These are phyloP conservation scores for Biscogniauxia mediterranea DNA, from an alignment of 2,329 filamentous ascomycete genomes.

Conservation along the genomic window DNA sequence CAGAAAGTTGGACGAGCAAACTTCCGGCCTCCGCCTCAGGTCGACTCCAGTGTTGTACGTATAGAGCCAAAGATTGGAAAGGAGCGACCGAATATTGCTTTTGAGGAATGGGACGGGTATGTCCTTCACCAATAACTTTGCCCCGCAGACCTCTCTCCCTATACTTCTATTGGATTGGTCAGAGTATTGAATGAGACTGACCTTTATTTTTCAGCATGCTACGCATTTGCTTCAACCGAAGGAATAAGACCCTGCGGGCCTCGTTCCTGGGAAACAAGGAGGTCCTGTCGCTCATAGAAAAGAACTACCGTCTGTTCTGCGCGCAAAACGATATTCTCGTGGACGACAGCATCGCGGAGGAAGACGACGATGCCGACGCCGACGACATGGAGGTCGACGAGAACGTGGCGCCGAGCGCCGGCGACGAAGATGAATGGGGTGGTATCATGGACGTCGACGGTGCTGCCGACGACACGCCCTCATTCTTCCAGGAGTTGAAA, in stretches of 20 bases:
- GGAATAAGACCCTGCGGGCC: constrained; percentile 86
- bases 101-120: constrained; percentile 79
- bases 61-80: constrained; percentile 81
- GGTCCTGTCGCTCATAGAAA: constrained; percentile 60
- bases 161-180: too few relatives aligned
- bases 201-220: constrained; percentile 58
- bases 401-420: constrained; percentile 39
- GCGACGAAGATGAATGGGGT: constrained; percentile 46
- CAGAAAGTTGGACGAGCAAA: constrained; percentile 89
- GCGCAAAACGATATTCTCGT: constrained; percentile 78
- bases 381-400: constrained; percentile 40
- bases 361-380: constrained; percentile 35
- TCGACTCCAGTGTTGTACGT: constrained; percentile 78
- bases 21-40: constrained; percentile 85
- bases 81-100: constrained; percentile 79
- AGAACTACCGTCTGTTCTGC: constrained; percentile 88
- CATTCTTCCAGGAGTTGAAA: constrained; percentile 74
- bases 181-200: too few relatives aligned
- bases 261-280: constrained; percentile 18
- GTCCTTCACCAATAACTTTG: neutral
- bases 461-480: constrained; percentile 65
- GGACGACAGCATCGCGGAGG: constrained; percentile 62
- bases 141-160: too few relatives aligned
- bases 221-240: constrained; percentile 71
- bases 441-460: constrained; percentile 52